Percentiles rank a stretch among this genome's conserved stretches.
These are phyloP conservation scores for Penicillium steckii DNA, from an alignment of 495 filamentous ascomycete genomes.

Conservation along the genomic window DNA sequence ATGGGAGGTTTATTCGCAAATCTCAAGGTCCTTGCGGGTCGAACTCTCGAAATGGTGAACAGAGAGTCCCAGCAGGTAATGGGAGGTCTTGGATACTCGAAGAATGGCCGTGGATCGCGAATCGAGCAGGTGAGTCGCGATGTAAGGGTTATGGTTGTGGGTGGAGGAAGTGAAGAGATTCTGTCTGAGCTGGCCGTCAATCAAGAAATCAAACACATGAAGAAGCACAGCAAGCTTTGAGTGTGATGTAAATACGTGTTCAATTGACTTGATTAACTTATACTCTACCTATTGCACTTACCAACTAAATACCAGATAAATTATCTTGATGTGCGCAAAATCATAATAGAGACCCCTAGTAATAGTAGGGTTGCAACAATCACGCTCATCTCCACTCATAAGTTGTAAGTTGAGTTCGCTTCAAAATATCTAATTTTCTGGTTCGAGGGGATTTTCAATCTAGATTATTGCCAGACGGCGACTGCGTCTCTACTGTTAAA, in stretches of 20 bases:
- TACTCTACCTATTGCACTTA: too few relatives aligned
- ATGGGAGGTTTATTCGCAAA: slow-evolving; percentile 35
- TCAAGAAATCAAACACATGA: slow-evolving; percentile 37
- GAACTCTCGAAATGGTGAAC: slow-evolving; percentile 47
- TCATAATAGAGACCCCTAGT: too few relatives aligned
- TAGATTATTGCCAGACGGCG: too few relatives aligned
- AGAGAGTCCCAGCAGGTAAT: slow-evolving; percentile 55
- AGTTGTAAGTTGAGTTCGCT: too few relatives aligned
- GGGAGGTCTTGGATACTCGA: slow-evolving; percentile 50
- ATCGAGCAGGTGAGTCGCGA: slow-evolving; percentile 54
- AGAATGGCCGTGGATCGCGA: slow-evolving; percentile 37
- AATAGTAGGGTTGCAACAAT: too few relatives aligned
- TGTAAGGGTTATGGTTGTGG: slow-evolving; percentile 50
- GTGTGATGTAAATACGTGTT: neutral
- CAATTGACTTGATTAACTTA: too few relatives aligned
- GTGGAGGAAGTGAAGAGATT: slow-evolving; percentile 55
- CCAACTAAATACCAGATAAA: too few relatives aligned
- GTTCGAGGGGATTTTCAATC: too few relatives aligned
- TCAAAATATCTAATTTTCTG: too few relatives aligned
- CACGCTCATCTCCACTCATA: too few relatives aligned
- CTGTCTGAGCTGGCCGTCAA: slow-evolving; percentile 45
- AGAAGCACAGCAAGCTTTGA: slow-evolving; percentile 13
- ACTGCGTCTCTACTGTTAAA: too few relatives aligned
- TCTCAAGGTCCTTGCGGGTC: slow-evolving; percentile 48
- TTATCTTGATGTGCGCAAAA: too few relatives aligned